Evolutionary conservation across 2,329 filamentous ascomycete genomes (phyloP).

Genomic region (Ascochyta fabae): DNA sequence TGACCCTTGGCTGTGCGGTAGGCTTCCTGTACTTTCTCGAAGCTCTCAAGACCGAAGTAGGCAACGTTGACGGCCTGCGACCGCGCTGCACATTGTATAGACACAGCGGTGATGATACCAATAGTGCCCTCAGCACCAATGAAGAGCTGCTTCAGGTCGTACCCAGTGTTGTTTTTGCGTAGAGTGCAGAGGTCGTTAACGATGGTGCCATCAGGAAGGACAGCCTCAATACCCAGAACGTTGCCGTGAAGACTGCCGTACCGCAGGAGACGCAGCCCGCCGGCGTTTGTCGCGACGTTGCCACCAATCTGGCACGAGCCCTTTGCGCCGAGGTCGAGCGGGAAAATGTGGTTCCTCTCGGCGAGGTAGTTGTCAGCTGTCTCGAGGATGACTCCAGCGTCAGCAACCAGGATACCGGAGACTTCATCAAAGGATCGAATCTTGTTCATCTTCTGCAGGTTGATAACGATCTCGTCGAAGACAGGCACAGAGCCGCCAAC

Average conservation of each 20-base stretch:
- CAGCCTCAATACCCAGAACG: slow-evolving; percentile 90
- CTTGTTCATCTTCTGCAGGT: slow-evolving; percentile 85
- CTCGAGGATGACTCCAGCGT: slow-evolving; percentile 91
- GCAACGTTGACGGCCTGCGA: slow-evolving; percentile 92
- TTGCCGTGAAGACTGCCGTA: slow-evolving; percentile 95
- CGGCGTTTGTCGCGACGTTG: slow-evolving; percentile 95
- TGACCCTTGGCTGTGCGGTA: slow-evolving; percentile 90
- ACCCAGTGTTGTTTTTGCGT: slow-evolving; percentile 98
- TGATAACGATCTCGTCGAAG: slow-evolving; percentile 97
- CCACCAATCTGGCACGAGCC: slow-evolving; percentile 96
- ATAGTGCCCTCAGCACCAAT: slow-evolving; percentile 95
- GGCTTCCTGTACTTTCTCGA: slow-evolving; percentile 83
- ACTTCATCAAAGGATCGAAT: slow-evolving; percentile 93
- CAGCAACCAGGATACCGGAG: slow-evolving; percentile 86
- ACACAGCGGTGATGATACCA: slow-evolving; percentile 89
- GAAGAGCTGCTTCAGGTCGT: slow-evolving; percentile 95
- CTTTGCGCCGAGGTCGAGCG: slow-evolving; percentile 95
- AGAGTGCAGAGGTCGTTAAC: slow-evolving; percentile 86
- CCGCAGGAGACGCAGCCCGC: slow-evolving; percentile 83
- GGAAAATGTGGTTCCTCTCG: slow-evolving; percentile 86
- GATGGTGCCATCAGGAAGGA: slow-evolving; percentile 90
- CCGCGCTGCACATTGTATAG: slow-evolving; percentile 86
- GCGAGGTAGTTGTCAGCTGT: slow-evolving; percentile 85
- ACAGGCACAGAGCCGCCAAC: slow-evolving; percentile 96
- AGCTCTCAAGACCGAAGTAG: slow-evolving; percentile 89